A percentile compares a stretch with the other conserved stretches of the same genome.
phyloP scores from a whole-genome alignment of 495 filamentous ascomycete species.

The Gamarada debralockiae region DNA sequence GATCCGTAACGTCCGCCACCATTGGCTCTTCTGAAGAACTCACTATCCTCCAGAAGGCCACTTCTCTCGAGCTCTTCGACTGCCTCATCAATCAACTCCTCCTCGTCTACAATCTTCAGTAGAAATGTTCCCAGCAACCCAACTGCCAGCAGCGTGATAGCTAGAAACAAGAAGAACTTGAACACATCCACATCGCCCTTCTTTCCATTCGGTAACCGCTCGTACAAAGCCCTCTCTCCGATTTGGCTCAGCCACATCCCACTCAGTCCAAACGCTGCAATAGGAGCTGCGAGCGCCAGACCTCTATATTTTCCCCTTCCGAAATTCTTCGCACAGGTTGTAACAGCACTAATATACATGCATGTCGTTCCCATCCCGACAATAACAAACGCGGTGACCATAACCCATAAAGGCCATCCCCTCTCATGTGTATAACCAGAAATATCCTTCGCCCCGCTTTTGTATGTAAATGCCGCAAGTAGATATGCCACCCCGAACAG shows the following conservation, averaged over 20 bases:
- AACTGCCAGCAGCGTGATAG: constrained; percentile 57
- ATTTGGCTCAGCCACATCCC: constrained; percentile 94
- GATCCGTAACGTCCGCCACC: constrained; percentile 30
- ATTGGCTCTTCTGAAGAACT: constrained; percentile 50
- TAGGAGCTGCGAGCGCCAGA: constrained; percentile 82
- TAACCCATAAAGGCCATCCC: constrained; percentile 71
- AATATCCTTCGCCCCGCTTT: constrained; percentile 40
- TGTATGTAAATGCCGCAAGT: constrained; percentile 76
- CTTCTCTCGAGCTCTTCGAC: constrained; percentile 81
- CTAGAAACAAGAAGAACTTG: constrained; percentile 80
- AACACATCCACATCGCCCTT: constrained; percentile 82
- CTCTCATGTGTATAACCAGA: constrained; percentile 33
- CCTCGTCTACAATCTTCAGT: constrained; percentile 57
- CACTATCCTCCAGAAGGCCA: constrained; percentile 71
- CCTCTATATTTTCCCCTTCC: constrained; percentile 83
- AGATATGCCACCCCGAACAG: constrained; percentile 80
- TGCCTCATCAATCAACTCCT: constrained; percentile 78
- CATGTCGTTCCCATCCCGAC: constrained; percentile 79
- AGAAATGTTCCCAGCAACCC: constrained; percentile 72
- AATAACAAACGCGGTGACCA: constrained; percentile 77
- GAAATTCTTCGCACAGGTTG: constrained; percentile 97
- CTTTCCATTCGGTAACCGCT: constrained; percentile 53
- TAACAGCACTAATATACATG: constrained; percentile 85
- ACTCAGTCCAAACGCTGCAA: constrained; percentile 88
- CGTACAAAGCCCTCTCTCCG: constrained; percentile 72